Percentiles rank a stretch among this genome's conserved stretches.
Conservation (phyloP, 75 land plant genomes). For the Azolla pinnata region DNA sequence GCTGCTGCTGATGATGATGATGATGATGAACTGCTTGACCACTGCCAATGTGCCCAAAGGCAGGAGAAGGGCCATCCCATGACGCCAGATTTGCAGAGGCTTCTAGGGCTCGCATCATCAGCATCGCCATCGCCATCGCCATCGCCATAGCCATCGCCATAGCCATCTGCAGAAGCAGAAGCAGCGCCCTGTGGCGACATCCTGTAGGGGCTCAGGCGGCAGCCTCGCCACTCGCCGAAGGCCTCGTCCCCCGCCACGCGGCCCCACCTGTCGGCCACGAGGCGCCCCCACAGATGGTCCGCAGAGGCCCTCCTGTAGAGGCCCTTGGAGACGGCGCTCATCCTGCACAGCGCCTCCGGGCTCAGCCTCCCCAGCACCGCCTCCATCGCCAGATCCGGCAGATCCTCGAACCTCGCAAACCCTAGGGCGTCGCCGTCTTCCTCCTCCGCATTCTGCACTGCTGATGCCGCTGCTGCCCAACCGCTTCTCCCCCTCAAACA, state of each 20-base stretch:
- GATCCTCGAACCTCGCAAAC: slow-evolving; percentile 31
- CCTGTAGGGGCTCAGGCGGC: slow-evolving; percentile 23
- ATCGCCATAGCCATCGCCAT: too few relatives aligned
- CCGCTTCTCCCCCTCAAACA: too few relatives aligned
- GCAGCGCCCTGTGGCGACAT: too few relatives aligned
- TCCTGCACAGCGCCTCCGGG: slow-evolving; percentile 31
- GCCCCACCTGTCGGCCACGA: slow-evolving; percentile 30
- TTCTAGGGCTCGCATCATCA: too few relatives aligned
- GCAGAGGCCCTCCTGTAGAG: slow-evolving; percentile 22
- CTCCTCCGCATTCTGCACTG: slow-evolving; percentile 13
- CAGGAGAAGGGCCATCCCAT: slow-evolving; percentile 26
- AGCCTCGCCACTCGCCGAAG: slow-evolving; percentile 55
- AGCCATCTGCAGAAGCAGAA: too few relatives aligned
- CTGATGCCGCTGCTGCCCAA: too few relatives aligned
- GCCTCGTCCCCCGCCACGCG: slow-evolving; percentile 38
- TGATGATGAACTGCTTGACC: too few relatives aligned
- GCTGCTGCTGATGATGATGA: too few relatives aligned
- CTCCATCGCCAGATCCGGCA: slow-evolving; percentile 51
- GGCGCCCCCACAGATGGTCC: slow-evolving; percentile 32
- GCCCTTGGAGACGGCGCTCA: slow-evolving; percentile 38
- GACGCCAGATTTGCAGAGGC: slow-evolving; percentile 7
- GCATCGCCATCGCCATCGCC: too few relatives aligned
- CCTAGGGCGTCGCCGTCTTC: slow-evolving; percentile 9
- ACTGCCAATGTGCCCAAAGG: slow-evolving; percentile 12
- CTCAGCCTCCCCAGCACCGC: slow-evolving; percentile 32